Percentiles rank a stretch among this genome's conserved stretches.
These are phyloP conservation scores for Russula sp. DNA, from an alignment of 768 basidiomycete species.

Conservation along the genomic window DNA sequence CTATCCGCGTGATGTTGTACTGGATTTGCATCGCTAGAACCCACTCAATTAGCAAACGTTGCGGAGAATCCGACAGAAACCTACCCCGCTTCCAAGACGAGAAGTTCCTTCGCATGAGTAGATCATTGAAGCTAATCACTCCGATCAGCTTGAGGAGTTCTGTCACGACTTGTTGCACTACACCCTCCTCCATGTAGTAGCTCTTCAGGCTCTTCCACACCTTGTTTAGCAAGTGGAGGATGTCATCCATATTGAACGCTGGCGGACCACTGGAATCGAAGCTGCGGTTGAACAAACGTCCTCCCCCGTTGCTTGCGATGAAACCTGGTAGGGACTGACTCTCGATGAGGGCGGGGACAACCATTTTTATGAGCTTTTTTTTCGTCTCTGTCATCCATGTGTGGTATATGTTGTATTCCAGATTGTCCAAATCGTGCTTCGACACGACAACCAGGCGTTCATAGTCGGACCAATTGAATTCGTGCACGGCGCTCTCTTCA, in stretches of 20 bases:
- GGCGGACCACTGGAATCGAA: conserved; percentile 80
- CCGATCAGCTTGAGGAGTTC: conserved; percentile 95
- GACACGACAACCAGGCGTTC: conserved; percentile 96
- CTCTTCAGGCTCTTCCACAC: conserved; percentile 98
- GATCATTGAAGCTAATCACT: conserved; percentile 95
- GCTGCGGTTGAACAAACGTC: conserved; percentile 88
- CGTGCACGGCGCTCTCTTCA: conserved; percentile 82
- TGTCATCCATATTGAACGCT: conserved; percentile 97
- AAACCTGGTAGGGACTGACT: conserved; percentile 97
- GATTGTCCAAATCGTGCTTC: conserved; percentile 94
- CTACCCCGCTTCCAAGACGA: conserved; percentile 98
- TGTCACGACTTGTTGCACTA: conserved; percentile 90
- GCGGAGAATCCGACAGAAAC: conserved; percentile 23
- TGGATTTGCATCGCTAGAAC: conserved; percentile 96
- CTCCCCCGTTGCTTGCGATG: conserved; percentile 90
- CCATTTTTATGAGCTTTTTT: conserved; percentile 94
- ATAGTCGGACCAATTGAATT: conserved; percentile 96
- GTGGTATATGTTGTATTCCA: conserved; percentile 99
- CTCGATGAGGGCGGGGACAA: conserved; percentile 97
- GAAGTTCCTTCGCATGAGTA: conserved; percentile 97
- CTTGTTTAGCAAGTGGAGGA: conserved; percentile 92
- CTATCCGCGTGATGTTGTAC: conserved; percentile 95
- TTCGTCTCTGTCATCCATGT: conserved; percentile 99
- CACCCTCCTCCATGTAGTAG: conserved; percentile 96
- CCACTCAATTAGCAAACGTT: background rate